Evolutionary conservation across 1,139 yeast species (phyloP), one percentile per base, ranked within the genome.

Genomic region (Taphrina wiesneri): DNA sequence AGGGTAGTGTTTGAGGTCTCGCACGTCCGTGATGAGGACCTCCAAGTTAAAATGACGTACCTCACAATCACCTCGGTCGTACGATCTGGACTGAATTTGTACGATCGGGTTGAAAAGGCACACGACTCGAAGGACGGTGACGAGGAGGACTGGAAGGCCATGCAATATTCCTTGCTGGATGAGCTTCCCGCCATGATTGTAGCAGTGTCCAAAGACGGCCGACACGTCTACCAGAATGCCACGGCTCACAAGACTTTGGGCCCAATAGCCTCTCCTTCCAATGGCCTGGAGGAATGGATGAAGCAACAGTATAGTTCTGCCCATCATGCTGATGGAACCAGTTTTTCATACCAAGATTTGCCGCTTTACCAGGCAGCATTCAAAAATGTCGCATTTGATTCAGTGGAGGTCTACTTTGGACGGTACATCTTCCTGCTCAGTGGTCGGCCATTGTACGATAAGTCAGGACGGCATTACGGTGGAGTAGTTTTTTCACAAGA

Each of bases 371-470:
- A 45, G 5, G 64, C 64, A 15, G 57, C 64, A 19, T 23, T 60
- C 2, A 43, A 39, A 13, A 34, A 45, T 7, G 11, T 30, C 13
- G 46, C 43, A 0, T 21, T n/a, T 36, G 47, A 52, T 34, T 45
- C 36, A 3, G n/a, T 60, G 13, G 64, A 60, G 64, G 21, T 52
- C 19, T 39, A 51, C 51, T 60, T 51, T 51, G 64, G 64, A 23
- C 52, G 57, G 2, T 54, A 30, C 41, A 34, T 52, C 28, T 62
- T 39, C 30, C 45, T 62, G 6, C 26, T 62, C 32, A 53, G 59
- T n/a, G 65, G 60, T 11, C 60, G 65, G 15, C 65, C 65, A 1
- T 19, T 62, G n/a, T 62, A 62, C 49, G 51, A 62, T 39, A 32
- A 26, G 21, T 23, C 19, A 15, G 64, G 64, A 23, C 19, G 32